These are phyloP conservation scores for Stephanodiscus triporus DNA, from an alignment of 108 stramenopile genomes.

Conservation along the genomic window DNA sequence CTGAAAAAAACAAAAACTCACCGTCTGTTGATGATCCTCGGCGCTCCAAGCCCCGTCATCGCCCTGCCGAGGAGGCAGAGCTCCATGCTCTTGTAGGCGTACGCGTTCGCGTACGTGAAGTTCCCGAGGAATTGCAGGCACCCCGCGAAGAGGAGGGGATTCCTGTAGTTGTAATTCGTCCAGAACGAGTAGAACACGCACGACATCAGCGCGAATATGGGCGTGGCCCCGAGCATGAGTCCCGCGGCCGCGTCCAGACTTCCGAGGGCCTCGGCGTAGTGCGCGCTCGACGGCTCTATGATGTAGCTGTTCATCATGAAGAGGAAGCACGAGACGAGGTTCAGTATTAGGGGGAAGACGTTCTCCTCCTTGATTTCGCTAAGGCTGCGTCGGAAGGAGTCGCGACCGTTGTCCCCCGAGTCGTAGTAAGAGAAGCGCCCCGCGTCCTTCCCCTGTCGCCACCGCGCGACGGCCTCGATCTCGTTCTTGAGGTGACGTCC, in stretches of 20 bases:
- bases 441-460: conserved; percentile 42
- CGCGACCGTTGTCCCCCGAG: too few species aligned
- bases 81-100: conserved; percentile 57
- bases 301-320: conserved; percentile 92
- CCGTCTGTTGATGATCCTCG: conserved; percentile 75
- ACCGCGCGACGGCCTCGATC: conserved; percentile 43
- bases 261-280: conserved; percentile 81
- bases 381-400: conserved; percentile 21
- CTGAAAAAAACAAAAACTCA: conserved; percentile 20
- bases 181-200: conserved; percentile 70
- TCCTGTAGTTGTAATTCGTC: conserved; percentile 78
- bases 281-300: conserved; percentile 74
- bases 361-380: conserved; percentile 45
- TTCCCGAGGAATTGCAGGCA: conserved; percentile 70
- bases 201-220: conserved; percentile 70
- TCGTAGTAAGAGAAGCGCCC: conserved; percentile 6
- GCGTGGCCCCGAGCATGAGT: conserved; percentile 80
- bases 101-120: conserved; percentile 74
- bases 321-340: conserved; percentile 76
- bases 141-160: conserved; percentile 72
- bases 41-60: conserved; percentile 80
- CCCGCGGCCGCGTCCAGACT: conserved; percentile 73
- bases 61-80: conserved; percentile 76
- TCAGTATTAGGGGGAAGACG: conserved; percentile 59
- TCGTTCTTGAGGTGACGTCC: conserved; percentile 53